Base-by-base conservation (phyloP, 495 filamentous ascomycete species). In the Aspergillus kassunensis region DNA sequence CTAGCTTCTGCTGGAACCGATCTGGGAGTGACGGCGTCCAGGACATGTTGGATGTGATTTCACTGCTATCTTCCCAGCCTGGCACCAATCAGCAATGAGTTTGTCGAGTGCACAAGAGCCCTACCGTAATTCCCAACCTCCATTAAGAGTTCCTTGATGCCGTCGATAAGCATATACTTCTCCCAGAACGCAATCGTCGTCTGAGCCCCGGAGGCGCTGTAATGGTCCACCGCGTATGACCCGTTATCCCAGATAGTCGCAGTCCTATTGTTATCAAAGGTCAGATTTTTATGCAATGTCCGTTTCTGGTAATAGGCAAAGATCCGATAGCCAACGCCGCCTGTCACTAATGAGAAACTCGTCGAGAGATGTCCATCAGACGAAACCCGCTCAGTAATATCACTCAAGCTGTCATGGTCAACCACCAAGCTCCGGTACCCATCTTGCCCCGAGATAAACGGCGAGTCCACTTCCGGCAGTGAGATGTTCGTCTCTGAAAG, bases 181-280 rank as follows among this genome's bases (percentile, higher is more conserved):
- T 78, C 69, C 72, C 74, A 75, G 52, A 77, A 79, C 23, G 70
- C 61, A 4, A 62, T 76, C 2, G 64, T 54, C 1, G 64, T 60
- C 52, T 71, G 56, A 2, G 76, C 76, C 16, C 78, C 78, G 0
- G 36, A 42, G 8, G 64, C 56, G 44, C 66, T 72, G 41, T 72
- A 80, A 46, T 81, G 78, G 54, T 81, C 78, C 7, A 76, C 75
- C 5, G 62, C 61, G 56, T 64, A 78, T 0, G 73, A 76, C 1
- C 78, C 78, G 47, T 78, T 78, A 23, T 72, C 65, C 13, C 59
- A 67, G 45, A 70, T 66, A 0, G 56, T 63, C 18, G 56, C 29
- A 6, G 65, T 37, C 3, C 25, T 11, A 27, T 54, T 52, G 13
- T 16, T 43, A 5, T 40, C 27, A 20, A 61, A 54, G 18, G 48